These are phyloP conservation scores for Gracilariopsis chorda DNA, from an alignment of 23 red algal genomes.

Conservation along the genomic window DNA sequence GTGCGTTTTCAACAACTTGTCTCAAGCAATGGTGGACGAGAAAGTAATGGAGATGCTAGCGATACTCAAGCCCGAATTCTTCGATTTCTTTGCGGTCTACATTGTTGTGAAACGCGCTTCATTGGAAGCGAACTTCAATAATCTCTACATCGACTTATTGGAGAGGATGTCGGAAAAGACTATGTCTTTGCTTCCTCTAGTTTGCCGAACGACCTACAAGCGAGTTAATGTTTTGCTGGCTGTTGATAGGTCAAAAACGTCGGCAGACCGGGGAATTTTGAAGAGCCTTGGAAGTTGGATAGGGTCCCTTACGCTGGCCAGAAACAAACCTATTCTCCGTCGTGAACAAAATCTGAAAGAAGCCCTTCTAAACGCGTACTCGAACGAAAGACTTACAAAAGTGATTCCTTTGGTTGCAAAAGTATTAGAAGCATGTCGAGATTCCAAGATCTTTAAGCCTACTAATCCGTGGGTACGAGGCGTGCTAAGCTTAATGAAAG, in stretches of 20 bases:
- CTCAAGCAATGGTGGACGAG: conserved; percentile 65
- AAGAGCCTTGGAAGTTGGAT: conserved; percentile 99
- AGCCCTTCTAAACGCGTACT: conserved; percentile 81
- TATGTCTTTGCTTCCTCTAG: conserved; percentile 56
- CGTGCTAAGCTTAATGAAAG: conserved; percentile 85
- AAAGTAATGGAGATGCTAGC: conserved; percentile 82
- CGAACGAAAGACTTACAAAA: conserved; percentile 77
- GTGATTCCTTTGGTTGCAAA: conserved; percentile 93
- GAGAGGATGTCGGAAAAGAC: conserved; percentile 29
- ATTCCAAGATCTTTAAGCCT: conserved; percentile 84
- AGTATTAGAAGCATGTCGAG: conserved; percentile 68
- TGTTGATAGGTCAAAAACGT: conserved; percentile 64
- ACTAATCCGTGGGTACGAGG: conserved; percentile 92
- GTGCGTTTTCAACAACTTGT: conserved; percentile 98
- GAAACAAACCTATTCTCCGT: conserved; percentile 85
- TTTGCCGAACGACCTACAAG: conserved; percentile 76
- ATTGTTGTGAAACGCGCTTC: conserved; percentile 96
- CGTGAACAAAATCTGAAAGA: conserved; percentile 89
- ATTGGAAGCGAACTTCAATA: conserved; percentile 90
- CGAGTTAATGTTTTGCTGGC: conserved; percentile 82
- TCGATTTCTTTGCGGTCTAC: conserved; percentile 85
- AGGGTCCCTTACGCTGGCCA: conserved; percentile 79
- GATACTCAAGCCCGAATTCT: conserved; percentile 43
- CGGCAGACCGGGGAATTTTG: conserved; percentile 74
- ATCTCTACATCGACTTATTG: conserved; percentile 79